Conservation (phyloP, 1,284 basidiomycete species). For the Irpex sp. region DNA sequence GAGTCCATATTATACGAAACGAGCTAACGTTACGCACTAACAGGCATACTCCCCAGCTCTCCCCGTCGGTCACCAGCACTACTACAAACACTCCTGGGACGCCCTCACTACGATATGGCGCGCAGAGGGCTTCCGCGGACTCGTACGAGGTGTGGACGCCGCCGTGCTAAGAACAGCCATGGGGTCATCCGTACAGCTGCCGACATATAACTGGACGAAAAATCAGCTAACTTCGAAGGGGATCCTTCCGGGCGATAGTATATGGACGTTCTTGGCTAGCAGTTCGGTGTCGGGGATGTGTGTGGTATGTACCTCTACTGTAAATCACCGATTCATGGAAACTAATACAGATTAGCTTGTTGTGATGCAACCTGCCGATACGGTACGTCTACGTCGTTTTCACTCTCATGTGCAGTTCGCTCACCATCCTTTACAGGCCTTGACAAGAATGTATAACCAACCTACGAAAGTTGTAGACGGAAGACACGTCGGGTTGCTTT, state of each 20-base stretch:
- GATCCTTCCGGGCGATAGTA: conserved; percentile 67
- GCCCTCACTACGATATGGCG: conserved; percentile 80
- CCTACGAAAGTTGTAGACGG: conserved; percentile 76
- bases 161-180: conserved; percentile 92
- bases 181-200: conserved; percentile 92
- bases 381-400: conserved; percentile 43
- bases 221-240: conserved; percentile 65
- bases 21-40: not conserved
- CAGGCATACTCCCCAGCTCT: conserved; percentile 91
- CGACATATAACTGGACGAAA: conserved; percentile 94
- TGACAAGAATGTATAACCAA: conserved; percentile 97
- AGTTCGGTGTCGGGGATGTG: conserved; percentile 89
- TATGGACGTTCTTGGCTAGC: conserved; percentile 87
- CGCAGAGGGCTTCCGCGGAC: conserved; percentile 75
- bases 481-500: conserved; percentile 72
- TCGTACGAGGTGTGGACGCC: conserved; percentile 90
- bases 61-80: conserved; percentile 92
- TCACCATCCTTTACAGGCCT: conserved; percentile 46
- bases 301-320: conserved; percentile 58
- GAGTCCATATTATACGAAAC: not conserved
- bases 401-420: not conserved
- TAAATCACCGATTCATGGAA: too few relatives aligned
- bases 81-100: conserved; percentile 83
- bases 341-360: conserved; percentile 70
- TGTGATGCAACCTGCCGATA: conserved; percentile 88